phyloP scores from a whole-genome alignment of 352 stramenopile genomes.

The Phytophthora chlamydospora region DNA sequence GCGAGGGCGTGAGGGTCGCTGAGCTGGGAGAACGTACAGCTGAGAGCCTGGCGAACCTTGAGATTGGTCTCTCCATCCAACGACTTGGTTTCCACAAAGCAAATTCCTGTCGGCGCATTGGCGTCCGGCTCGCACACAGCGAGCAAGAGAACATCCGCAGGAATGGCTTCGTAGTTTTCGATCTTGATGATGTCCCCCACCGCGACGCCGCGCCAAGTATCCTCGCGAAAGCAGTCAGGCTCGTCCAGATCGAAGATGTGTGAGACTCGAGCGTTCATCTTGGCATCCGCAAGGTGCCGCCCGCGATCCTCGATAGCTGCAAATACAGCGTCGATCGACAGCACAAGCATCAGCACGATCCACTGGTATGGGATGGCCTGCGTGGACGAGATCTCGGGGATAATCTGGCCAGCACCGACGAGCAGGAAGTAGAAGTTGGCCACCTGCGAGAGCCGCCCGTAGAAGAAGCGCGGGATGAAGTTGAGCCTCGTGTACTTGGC shows the following conservation, averaged over 20 bases:
- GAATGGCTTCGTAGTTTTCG: slow-evolving; percentile 86
- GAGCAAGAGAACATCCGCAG: slow-evolving; percentile 81
- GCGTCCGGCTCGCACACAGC: slow-evolving; percentile 74
- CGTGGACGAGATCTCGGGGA: slow-evolving; percentile 88
- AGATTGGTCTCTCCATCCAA: slow-evolving; percentile 89
- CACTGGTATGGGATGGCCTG: slow-evolving; percentile 85
- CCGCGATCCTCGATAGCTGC: slow-evolving; percentile 86
- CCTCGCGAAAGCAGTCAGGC: slow-evolving; percentile 51
- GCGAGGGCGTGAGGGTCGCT: slow-evolving; percentile 68
- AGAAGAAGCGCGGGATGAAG: slow-evolving; percentile 88
- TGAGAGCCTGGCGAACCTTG: slow-evolving; percentile 83
- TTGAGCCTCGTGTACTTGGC: slow-evolving; percentile 90
- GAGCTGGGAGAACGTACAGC: slow-evolving; percentile 85
- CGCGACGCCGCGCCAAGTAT: slow-evolving; percentile 63
- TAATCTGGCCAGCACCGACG: slow-evolving; percentile 86
- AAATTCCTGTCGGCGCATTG: slow-evolving; percentile 69
- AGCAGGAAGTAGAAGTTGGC: slow-evolving; percentile 93
- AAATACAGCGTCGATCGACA: slow-evolving; percentile 87
- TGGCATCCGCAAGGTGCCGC: slow-evolving; percentile 74
- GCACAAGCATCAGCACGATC: slow-evolving; percentile 85
- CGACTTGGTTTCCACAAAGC: slow-evolving; percentile 89
- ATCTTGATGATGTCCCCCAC: slow-evolving; percentile 90
- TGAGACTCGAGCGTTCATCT: slow-evolving; percentile 79
- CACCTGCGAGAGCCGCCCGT: slow-evolving; percentile 80
- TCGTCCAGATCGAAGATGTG: slow-evolving; percentile 66